Evolutionary conservation across 2,329 filamentous ascomycete species (phyloP).

Genomic region (Zymoseptoria ardabiliae): DNA sequence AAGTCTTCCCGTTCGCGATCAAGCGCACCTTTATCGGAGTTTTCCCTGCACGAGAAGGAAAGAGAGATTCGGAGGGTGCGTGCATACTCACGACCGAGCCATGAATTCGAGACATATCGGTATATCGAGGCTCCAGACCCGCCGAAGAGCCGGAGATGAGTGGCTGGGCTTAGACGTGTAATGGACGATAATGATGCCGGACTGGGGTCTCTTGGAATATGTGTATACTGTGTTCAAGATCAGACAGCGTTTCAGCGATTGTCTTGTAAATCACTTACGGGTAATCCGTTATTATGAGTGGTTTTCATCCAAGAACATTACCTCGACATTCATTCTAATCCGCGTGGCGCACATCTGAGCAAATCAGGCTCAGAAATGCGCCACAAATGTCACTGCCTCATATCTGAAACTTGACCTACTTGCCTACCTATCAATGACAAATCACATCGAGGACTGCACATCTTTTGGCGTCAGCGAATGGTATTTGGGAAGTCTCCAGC

Average conservation of each 20-base stretch:
- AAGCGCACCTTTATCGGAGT: conserved; percentile 25
- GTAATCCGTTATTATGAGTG: no score
- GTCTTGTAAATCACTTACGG: no score
- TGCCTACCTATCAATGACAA: no score
- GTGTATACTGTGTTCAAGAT: neutral
- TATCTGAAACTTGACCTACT: neutral
- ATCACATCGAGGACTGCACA: no score
- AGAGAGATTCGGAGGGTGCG: conserved; percentile 37
- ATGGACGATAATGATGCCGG: neutral
- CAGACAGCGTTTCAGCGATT: no score
- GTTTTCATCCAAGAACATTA: no score
- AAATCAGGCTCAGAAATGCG: neutral
- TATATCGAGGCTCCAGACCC: conserved; percentile 36
- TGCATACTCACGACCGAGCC: conserved; percentile 27
- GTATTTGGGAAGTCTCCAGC: neutral
- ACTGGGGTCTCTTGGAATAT: neutral
- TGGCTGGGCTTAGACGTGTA: neutral
- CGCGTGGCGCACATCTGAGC: neutral
- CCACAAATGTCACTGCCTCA: neutral
- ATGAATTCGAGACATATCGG: conserved; percentile 40
- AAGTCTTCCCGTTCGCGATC: conserved; percentile 11
- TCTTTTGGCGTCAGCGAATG: neutral
- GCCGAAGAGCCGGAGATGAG: conserved; percentile 17
- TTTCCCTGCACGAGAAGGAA: conserved; percentile 40
- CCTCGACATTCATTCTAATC: no score